phyloP scores from a whole-genome alignment of 2,329 filamentous ascomycete genomes.

The Rhytidhysteron rufulum region DNA sequence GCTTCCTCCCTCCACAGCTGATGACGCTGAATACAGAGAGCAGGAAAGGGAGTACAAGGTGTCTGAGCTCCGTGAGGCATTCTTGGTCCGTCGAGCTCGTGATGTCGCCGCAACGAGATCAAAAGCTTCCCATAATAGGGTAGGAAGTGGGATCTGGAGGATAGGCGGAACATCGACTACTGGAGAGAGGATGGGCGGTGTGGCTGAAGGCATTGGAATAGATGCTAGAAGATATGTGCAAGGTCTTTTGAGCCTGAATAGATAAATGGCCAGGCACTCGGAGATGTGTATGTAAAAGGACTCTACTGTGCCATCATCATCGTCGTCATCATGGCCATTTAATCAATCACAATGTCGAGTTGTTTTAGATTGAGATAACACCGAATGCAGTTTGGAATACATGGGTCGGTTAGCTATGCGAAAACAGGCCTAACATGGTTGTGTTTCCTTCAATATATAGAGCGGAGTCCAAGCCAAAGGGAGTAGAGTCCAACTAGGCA shows the following conservation, averaged over 20 bases:
- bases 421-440: too few relatives aligned
- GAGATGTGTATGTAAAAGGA: too few relatives aligned
- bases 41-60: constrained; percentile 18
- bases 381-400: too few relatives aligned
- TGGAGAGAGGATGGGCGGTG: constrained; percentile 38
- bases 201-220: constrained; percentile 71
- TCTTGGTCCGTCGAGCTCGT: constrained; percentile 39
- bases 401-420: too few relatives aligned
- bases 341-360: too few relatives aligned
- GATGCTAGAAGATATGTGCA: constrained; percentile 75
- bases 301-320: too few relatives aligned
- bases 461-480: too few relatives aligned
- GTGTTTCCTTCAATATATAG: too few relatives aligned
- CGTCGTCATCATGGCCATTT: too few relatives aligned
- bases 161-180: constrained; percentile 19
- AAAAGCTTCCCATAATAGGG: constrained; percentile 15
- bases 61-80: constrained; percentile 37
- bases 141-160: constrained; percentile 32
- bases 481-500: too few relatives aligned
- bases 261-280: constrained; percentile 20
- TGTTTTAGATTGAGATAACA: too few relatives aligned
- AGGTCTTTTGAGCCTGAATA: constrained; percentile 62
- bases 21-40: constrained; percentile 6
- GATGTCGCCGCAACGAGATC: constrained; percentile 22
- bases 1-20: constrained; percentile 32